Evolutionary conservation across 345 rosid genomes (phyloP).

Genomic region (Eucalyptus tenuipes): DNA sequence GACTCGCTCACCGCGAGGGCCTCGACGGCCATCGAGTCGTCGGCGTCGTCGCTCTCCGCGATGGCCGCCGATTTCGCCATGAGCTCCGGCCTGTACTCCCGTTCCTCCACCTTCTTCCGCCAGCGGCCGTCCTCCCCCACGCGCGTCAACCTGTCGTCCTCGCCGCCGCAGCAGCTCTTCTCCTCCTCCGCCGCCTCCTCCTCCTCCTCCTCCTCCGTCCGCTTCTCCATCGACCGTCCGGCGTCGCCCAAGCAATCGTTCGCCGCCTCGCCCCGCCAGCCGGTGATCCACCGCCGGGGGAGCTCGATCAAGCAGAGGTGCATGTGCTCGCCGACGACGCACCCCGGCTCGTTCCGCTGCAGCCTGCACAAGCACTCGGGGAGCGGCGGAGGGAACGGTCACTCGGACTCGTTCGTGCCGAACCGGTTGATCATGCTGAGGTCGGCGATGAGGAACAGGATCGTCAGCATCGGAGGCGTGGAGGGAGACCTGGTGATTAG

Average conservation of each 20-base stretch:
- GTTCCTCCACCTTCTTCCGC: constrained; percentile 5
- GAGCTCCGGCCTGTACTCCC: constrained; percentile 1
- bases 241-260: constrained; percentile 37
- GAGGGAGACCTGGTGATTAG: constrained; percentile 91
- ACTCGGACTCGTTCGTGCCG: constrained; percentile 22
- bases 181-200: constrained; percentile 7
- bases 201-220: constrained; percentile 4
- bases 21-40: constrained; percentile 49
- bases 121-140: constrained; percentile 60
- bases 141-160: constrained; percentile 40
- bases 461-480: constrained; percentile 88
- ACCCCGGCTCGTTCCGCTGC: constrained; percentile 82
- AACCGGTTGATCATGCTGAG: constrained; percentile 64
- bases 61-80: background rate
- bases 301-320: constrained; percentile 39
- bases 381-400: background rate
- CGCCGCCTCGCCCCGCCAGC: constrained; percentile 18
- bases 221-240: constrained; percentile 58
- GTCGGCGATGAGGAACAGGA: constrained; percentile 85
- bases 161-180: constrained; percentile 4
- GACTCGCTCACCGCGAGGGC: constrained; percentile 9
- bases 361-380: constrained; percentile 46
- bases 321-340: constrained; percentile 89
- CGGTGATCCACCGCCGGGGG: constrained; percentile 9
- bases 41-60: constrained; percentile 40